These are phyloP conservation scores for Xylariales sp. DNA, from an alignment of 2,329 filamentous ascomycete genomes.

Conservation along the genomic window DNA sequence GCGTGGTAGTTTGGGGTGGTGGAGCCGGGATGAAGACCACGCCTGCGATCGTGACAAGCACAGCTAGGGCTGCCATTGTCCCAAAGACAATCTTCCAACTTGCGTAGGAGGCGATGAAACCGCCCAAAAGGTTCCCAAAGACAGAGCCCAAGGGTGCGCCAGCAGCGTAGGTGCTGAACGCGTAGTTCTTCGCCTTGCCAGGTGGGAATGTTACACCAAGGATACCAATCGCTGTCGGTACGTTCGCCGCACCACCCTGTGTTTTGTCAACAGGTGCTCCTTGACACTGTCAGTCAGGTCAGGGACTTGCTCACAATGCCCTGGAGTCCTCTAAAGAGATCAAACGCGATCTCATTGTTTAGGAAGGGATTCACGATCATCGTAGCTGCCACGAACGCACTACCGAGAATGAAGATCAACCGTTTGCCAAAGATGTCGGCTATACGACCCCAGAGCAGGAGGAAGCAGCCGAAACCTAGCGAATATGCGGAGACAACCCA, in stretches of 20 bases:
- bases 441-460: constrained; percentile 63
- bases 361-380: constrained; percentile 60
- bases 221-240: constrained; percentile 67
- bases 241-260: constrained; percentile 61
- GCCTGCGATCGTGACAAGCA: constrained; percentile 50
- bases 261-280: background rate
- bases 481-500: constrained; percentile 65
- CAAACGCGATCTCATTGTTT: constrained; percentile 62
- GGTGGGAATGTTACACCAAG: constrained; percentile 63
- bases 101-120: constrained; percentile 57
- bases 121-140: constrained; percentile 60
- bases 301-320: constrained; percentile 42
- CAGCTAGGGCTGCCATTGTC: constrained; percentile 55
- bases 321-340: constrained; percentile 62
- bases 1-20: constrained; percentile 24
- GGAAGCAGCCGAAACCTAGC: constrained; percentile 62
- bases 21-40: constrained; percentile 56
- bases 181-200: constrained; percentile 65
- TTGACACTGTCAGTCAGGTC: background rate
- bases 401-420: constrained; percentile 59
- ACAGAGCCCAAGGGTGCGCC: constrained; percentile 61
- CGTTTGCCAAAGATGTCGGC: constrained; percentile 65
- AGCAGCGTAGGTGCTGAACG: constrained; percentile 60
- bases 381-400: constrained; percentile 56
- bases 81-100: constrained; percentile 67